phyloP scores from a whole-genome alignment of 2,329 filamentous ascomycete genomes.

The Sclerotinia glacialis region DNA sequence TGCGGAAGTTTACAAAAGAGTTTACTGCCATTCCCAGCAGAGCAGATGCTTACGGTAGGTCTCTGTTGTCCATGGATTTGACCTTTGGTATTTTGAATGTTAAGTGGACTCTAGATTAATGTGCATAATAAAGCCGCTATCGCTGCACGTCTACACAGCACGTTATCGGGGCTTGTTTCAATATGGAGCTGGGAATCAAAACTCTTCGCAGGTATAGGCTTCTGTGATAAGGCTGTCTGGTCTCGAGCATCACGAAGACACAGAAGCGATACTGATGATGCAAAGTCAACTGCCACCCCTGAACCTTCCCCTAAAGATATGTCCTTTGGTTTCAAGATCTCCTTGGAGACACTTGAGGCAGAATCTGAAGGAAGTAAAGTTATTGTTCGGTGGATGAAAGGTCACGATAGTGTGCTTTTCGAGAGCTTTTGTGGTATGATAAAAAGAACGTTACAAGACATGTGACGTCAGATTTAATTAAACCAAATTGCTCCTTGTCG shows the following conservation, averaged over 20 bases:
- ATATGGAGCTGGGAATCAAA: constrained; percentile 37
- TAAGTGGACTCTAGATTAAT: constrained; percentile 11
- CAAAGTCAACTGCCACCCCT: constrained; percentile 37
- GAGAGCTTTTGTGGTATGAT: constrained; percentile 86
- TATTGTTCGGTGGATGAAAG: constrained; percentile 69
- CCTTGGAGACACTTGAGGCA: constrained; percentile 38
- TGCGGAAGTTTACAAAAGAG: constrained; percentile 46
- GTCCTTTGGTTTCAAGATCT: constrained; percentile 59
- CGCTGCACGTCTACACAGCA: constrained; percentile 35
- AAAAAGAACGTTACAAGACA: constrained; percentile 45
- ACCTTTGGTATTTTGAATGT: neutral
- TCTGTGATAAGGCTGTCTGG: constrained; percentile 40
- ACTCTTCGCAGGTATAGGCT: constrained; percentile 33
- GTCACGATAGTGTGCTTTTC: constrained; percentile 69
- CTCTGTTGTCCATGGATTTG: neutral
- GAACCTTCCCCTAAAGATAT: constrained; percentile 37
- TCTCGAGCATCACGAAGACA: constrained; percentile 40
- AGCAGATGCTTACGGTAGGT: constrained; percentile 43
- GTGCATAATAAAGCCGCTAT: neutral
- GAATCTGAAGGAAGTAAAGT: constrained; percentile 47
- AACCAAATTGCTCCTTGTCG: neutral
- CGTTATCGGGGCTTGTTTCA: constrained; percentile 31
- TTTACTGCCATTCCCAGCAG: constrained; percentile 52
- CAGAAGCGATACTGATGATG: constrained; percentile 36
- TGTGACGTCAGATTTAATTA: neutral